These are phyloP conservation scores for Hysterium pulicare DNA, from an alignment of 2,329 filamentous ascomycete genomes.

Conservation along the genomic window DNA sequence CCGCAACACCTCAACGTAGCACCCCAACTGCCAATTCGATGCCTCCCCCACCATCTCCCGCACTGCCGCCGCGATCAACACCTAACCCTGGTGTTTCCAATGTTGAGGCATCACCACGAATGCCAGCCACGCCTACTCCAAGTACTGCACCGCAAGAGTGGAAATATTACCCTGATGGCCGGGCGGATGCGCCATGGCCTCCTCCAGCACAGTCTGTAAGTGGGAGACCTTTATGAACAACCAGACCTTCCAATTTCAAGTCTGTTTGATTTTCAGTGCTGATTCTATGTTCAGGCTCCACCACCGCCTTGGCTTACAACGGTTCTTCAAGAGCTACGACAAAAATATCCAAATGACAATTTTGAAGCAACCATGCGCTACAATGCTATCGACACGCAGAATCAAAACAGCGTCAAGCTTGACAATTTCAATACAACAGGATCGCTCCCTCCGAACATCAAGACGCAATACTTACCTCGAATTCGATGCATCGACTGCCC, in stretches of 20 bases:
- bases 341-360: slow-evolving; percentile 70
- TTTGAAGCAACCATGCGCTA: slow-evolving; percentile 94
- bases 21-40: slow-evolving; percentile 54
- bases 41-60: slow-evolving; percentile 52
- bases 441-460: slow-evolving; percentile 60
- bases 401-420: slow-evolving; percentile 60
- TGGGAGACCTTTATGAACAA: too few species aligned
- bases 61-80: slow-evolving; percentile 34
- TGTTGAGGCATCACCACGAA: slow-evolving; percentile 27
- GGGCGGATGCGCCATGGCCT: slow-evolving; percentile 63
- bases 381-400: slow-evolving; percentile 71
- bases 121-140: slow-evolving; percentile 37
- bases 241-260: too few species aligned
- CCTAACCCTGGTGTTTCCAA: slow-evolving; percentile 19
- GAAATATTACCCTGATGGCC: slow-evolving; percentile 48
- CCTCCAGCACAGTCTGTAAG: slow-evolving; percentile 40
- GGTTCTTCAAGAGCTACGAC: slow-evolving; percentile 69
- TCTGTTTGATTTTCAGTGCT: too few species aligned
- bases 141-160: slow-evolving; percentile 27
- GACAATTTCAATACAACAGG: slow-evolving; percentile 46
- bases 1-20: slow-evolving; percentile 45
- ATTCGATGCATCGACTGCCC: slow-evolving; percentile 92
- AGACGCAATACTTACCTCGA: slow-evolving; percentile 79
- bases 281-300: slow-evolving; percentile 59
- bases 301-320: slow-evolving; percentile 80